Conservation (phyloP, 1,284 basidiomycete species). For the Cutaneotrichosporon cutaneum region DNA sequence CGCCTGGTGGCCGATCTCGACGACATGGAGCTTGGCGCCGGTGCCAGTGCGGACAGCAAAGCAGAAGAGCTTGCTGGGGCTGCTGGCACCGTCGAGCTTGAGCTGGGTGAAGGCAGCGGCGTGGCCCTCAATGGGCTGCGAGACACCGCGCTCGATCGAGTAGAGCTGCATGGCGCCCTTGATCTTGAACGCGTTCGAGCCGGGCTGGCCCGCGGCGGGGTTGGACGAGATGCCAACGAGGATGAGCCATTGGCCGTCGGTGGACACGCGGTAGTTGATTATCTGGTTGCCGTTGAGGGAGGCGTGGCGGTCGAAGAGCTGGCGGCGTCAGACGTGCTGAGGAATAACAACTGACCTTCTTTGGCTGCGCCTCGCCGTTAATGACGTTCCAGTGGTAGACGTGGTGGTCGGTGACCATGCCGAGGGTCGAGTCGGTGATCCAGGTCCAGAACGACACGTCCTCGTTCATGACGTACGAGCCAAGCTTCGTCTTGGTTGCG, state of each 20-base stretch:
- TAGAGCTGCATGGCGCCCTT: constrained; percentile 97
- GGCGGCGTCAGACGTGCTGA: constrained; percentile 43
- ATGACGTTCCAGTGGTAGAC: constrained; percentile 89
- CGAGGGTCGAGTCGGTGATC: constrained; percentile 86
- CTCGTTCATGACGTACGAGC: constrained; percentile 90
- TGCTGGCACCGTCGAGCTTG: constrained; percentile 80
- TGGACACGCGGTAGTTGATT: constrained; percentile 93
- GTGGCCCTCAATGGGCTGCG: constrained; percentile 98
- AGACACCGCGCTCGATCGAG: constrained; percentile 74
- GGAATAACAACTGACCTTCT: constrained; percentile 29
- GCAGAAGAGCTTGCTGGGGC: constrained; percentile 86
- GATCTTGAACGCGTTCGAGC: constrained; percentile 93
- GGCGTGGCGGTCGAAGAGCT: constrained; percentile 90
- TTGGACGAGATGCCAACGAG: constrained; percentile 95
- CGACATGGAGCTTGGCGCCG: constrained; percentile 98
- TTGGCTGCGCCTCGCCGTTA: constrained; percentile 46
- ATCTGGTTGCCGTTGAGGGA: constrained; percentile 94
- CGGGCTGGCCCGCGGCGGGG: constrained; percentile 62
- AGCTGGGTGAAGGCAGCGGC: constrained; percentile 94
- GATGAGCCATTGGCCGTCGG: constrained; percentile 96
- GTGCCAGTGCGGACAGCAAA: constrained; percentile 94
- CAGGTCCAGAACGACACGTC: constrained; percentile 99
- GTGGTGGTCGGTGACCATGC: constrained; percentile 90
- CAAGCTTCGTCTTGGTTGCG: constrained; percentile 94
- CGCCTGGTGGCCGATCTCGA: constrained; percentile 95